Conservation (phyloP, 1,284 basidiomycete genomes). For the Blastosporella zonata region DNA sequence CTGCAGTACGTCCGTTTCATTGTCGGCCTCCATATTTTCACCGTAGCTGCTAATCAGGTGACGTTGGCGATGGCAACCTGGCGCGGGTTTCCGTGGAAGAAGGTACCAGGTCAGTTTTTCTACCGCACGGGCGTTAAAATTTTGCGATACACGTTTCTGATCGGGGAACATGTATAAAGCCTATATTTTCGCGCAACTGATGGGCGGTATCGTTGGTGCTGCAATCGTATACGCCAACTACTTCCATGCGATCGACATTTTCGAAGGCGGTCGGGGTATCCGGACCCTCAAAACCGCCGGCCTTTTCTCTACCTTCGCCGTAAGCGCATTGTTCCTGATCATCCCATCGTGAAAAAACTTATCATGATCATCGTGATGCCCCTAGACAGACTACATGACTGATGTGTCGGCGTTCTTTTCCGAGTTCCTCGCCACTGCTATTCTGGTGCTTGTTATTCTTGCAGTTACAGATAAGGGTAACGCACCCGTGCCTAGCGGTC, state of each 20-base stretch:
- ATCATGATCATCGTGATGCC: neutral
- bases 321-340: slow-evolving; percentile 31
- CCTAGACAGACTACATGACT: slow-evolving; percentile 56
- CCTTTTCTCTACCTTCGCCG: slow-evolving; percentile 71
- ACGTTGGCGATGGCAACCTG: slow-evolving; percentile 64
- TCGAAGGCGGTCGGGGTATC: slow-evolving; percentile 58
- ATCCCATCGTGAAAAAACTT: neutral
- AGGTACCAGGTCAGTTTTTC: slow-evolving; percentile 47
- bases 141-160: neutral
- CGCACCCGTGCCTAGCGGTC: slow-evolving; percentile 40
- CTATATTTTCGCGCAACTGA: slow-evolving; percentile 67
- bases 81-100: slow-evolving; percentile 68
- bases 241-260: slow-evolving; percentile 68
- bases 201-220: slow-evolving; percentile 71
- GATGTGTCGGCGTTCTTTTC: slow-evolving; percentile 58
- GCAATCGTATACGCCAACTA: slow-evolving; percentile 75
- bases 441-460: slow-evolving; percentile 43
- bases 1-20: slow-evolving; percentile 43
- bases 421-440: slow-evolving; percentile 60
- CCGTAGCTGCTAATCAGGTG: slow-evolving; percentile 17
- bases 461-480: slow-evolving; percentile 45
- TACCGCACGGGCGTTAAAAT: too few species aligned
- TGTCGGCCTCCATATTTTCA: slow-evolving; percentile 1
- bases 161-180: slow-evolving; percentile 14
- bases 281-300: slow-evolving; percentile 68